Conservation (phyloP, 768 basidiomycete genomes). For the Infundibulicybe gibba region DNA sequence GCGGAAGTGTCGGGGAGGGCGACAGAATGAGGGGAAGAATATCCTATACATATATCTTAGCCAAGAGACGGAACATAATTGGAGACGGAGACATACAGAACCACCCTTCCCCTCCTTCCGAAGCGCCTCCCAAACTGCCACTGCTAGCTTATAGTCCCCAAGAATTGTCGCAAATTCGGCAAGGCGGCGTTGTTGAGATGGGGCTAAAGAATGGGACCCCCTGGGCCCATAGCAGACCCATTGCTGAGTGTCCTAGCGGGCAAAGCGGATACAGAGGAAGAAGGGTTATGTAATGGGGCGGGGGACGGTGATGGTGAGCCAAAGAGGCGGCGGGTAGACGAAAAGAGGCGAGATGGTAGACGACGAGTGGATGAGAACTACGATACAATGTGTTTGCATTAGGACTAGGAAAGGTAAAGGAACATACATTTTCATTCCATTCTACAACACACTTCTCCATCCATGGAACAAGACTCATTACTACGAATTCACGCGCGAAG, state of each 20-base stretch:
- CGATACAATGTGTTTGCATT: slow-evolving; percentile 4
- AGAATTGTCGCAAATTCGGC: slow-evolving; percentile 95
- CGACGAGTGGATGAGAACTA: slow-evolving; percentile 74
- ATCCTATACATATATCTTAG: slow-evolving; percentile 47
- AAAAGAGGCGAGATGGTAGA: slow-evolving; percentile 81
- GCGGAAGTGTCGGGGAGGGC: slow-evolving; percentile 56
- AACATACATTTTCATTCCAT: slow-evolving; percentile 82
- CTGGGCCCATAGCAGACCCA: slow-evolving; percentile 19
- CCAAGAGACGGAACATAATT: not conserved
- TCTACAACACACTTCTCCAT: slow-evolving; percentile 94
- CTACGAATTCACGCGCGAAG: slow-evolving; percentile 84
- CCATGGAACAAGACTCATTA: slow-evolving; percentile 90
- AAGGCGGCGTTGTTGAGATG: slow-evolving; percentile 77
- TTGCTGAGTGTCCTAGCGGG: slow-evolving; percentile 33
- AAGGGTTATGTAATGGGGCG: slow-evolving; percentile 30
- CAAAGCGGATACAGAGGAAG: slow-evolving; percentile 39
- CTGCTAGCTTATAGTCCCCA: slow-evolving; percentile 85
- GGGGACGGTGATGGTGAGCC: slow-evolving; percentile 56
- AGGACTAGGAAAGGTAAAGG: not conserved
- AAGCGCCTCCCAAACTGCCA: slow-evolving; percentile 79
- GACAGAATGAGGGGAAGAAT: slow-evolving; percentile 72
- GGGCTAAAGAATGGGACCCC: slow-evolving; percentile 25
- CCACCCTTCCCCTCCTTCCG: slow-evolving; percentile 88
- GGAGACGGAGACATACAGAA: slow-evolving; percentile 49
- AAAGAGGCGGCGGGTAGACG: slow-evolving; percentile 81